These are phyloP conservation scores for Handroanthus guayacan DNA, from an alignment of 257 asterid species.

Conservation along the genomic window DNA sequence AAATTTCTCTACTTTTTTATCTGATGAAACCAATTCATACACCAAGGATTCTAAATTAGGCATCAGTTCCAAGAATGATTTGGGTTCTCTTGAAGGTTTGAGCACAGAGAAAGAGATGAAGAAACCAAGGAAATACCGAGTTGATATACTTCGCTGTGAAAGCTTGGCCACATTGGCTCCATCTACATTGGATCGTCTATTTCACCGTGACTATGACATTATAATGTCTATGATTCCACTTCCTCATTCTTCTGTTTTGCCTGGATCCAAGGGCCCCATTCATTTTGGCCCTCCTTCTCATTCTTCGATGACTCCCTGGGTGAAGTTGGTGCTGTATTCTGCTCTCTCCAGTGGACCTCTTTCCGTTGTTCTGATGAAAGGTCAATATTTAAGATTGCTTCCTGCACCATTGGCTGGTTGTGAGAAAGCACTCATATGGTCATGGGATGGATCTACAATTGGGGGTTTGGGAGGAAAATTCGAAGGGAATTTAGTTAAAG, in stretches of 20 bases:
- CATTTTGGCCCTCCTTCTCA: slow-evolving; percentile 99
- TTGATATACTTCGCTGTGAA: slow-evolving; percentile 98
- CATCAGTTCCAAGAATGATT: slow-evolving; percentile 50
- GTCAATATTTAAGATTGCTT: slow-evolving; percentile 92
- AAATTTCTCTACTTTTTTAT: slow-evolving; percentile 39
- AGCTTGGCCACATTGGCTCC: slow-evolving; percentile 95
- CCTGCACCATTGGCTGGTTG: slow-evolving; percentile 99
- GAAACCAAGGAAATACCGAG: slow-evolving; percentile 74
- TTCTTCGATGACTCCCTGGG: slow-evolving; percentile 99
- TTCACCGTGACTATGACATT: slow-evolving; percentile 94
- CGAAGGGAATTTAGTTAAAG: slow-evolving; percentile 92
- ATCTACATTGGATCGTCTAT: slow-evolving; percentile 92
- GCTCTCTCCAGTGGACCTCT: slow-evolving; percentile 89
- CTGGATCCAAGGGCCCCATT: slow-evolving; percentile 95
- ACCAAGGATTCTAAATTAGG: slow-evolving; percentile 49
- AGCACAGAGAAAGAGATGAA: slow-evolving; percentile 57
- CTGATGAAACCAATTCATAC: slow-evolving; percentile 48
- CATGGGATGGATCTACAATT: slow-evolving; percentile 95
- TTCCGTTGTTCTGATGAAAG: slow-evolving; percentile 95
- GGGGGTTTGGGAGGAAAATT: slow-evolving; percentile 96
- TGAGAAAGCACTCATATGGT: slow-evolving; percentile 96
- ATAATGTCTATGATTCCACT: slow-evolving; percentile 97
- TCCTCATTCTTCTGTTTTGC: slow-evolving; percentile 94
- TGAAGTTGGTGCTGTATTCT: slow-evolving; percentile 85
- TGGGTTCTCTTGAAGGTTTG: slow-evolving; percentile 49